Conservation (phyloP, 164 flowering plant species). For the Kingdonia uniflora region DNA sequence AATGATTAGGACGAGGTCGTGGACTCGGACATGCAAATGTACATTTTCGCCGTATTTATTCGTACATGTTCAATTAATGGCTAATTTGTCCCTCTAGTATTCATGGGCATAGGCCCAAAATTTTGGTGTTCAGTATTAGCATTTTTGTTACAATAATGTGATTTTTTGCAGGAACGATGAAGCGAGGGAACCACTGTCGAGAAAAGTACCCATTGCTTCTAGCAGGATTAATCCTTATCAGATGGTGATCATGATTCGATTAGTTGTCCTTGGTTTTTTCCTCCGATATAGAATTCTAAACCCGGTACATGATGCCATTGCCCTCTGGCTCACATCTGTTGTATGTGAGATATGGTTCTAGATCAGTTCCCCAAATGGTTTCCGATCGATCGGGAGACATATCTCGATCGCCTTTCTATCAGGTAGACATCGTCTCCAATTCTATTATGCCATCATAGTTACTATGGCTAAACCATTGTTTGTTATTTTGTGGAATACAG, state of each 20-base stretch:
- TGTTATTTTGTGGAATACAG: slow-evolving; percentile 24
- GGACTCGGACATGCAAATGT: slow-evolving; percentile 76
- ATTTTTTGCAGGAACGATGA: slow-evolving; percentile 64
- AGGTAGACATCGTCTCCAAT: slow-evolving; percentile 33
- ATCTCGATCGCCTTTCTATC: slow-evolving; percentile 91
- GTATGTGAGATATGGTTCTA: slow-evolving; percentile 96
- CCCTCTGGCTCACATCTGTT: slow-evolving; percentile 89
- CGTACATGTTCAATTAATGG: too few species aligned
- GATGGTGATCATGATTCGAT: slow-evolving; percentile 77
- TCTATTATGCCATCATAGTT: background rate
- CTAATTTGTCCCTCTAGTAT: too few species aligned
- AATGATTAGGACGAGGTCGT: slow-evolving; percentile 33
- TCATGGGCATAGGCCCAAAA: too few species aligned
- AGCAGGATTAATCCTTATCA: slow-evolving; percentile 92
- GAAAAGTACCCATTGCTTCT: slow-evolving; percentile 90
- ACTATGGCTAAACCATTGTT: background rate
- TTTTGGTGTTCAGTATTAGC: too few species aligned
- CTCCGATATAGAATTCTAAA: slow-evolving; percentile 74
- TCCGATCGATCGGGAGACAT: slow-evolving; percentile 95
- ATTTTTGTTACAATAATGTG: too few species aligned
- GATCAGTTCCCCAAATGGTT: slow-evolving; percentile 99
- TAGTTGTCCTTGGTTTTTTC: slow-evolving; percentile 62
- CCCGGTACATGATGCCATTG: slow-evolving; percentile 88
- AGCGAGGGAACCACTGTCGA: slow-evolving; percentile 88
- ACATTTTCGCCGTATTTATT: slow-evolving; percentile 8